A percentile compares a stretch with the other conserved stretches of the same genome.
Evolutionary conservation across 352 stramenopile genomes (phyloP).

Genomic region (Globisporangium lucens): DNA sequence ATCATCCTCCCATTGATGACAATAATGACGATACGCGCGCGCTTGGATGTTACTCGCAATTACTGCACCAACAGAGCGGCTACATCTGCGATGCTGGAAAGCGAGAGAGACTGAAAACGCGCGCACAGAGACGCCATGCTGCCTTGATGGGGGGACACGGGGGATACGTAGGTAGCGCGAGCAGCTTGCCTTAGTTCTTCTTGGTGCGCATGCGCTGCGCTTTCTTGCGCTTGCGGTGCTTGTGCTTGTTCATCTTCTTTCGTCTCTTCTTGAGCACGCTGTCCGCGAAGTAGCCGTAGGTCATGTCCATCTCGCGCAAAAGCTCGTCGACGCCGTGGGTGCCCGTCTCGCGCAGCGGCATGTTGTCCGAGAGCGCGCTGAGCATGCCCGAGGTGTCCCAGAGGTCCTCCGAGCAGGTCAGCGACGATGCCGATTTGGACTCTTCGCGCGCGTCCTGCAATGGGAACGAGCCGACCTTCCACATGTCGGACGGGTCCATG

Average conservation of each 20-base stretch:
- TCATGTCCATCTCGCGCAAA: slow-evolving; percentile 55
- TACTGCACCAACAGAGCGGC: not conserved
- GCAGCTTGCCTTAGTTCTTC: slow-evolving; percentile 65
- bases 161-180: not conserved
- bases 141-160: not conserved
- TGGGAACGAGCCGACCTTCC: slow-evolving; percentile 75
- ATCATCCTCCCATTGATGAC: not conserved
- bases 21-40: not conserved
- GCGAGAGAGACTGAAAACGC: not conserved
- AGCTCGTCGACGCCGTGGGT: slow-evolving; percentile 47
- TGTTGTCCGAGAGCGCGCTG: slow-evolving; percentile 52
- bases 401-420: slow-evolving; percentile 51
- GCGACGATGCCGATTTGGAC: slow-evolving; percentile 19
- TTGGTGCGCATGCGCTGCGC: slow-evolving; percentile 85
- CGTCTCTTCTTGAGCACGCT: slow-evolving; percentile 88
- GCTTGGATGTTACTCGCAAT: not conserved
- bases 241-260: slow-evolving; percentile 95
- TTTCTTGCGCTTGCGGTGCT: slow-evolving; percentile 90
- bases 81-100: not conserved
- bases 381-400: slow-evolving; percentile 85
- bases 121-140: not conserved
- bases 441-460: slow-evolving; percentile 30
- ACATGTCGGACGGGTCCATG: slow-evolving; percentile 59
- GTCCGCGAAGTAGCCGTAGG: slow-evolving; percentile 69
- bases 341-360: slow-evolving; percentile 52